phyloP scores from a whole-genome alignment of 306 rosid species.

The Aeschynomene evenia region DNA sequence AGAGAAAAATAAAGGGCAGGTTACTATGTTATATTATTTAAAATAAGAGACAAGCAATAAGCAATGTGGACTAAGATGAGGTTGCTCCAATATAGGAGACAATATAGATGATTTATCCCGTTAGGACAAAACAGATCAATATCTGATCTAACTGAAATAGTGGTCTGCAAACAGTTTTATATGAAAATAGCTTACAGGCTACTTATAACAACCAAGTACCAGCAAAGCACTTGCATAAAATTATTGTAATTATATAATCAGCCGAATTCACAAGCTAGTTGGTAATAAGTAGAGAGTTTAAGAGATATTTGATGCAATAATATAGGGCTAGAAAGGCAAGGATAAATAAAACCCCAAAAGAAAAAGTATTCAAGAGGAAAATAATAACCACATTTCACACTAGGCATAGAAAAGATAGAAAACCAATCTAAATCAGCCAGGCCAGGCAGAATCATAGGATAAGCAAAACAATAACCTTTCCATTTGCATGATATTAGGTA shows the following conservation, averaged over 20 bases:
- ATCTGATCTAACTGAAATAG: background rate
- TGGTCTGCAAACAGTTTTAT: slow-evolving; percentile 1
- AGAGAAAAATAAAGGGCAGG: background rate
- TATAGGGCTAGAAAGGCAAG: background rate
- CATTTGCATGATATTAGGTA: slow-evolving; percentile 3
- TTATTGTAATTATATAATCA: background rate
- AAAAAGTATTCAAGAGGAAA: background rate
- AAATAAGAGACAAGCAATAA: background rate
- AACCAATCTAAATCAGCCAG: slow-evolving; percentile 3
- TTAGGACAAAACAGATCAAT: slow-evolving; percentile 5
- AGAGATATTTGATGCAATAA: background rate
- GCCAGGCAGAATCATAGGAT: slow-evolving; percentile 10
- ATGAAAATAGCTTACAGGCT: slow-evolving; percentile 2
- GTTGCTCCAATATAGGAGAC: background rate
- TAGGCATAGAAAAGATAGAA: background rate
- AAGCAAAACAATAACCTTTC: slow-evolving; percentile 1
- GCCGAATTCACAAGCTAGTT: slow-evolving; percentile 18
- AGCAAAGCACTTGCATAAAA: slow-evolving; percentile 18
- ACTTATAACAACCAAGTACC: slow-evolving; percentile 13
- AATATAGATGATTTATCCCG: background rate
- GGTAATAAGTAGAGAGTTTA: background rate
- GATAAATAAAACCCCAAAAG: background rate
- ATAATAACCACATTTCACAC: background rate
- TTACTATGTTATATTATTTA: background rate
- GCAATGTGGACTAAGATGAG: background rate